These are phyloP conservation scores for Aspergillus brasiliensis DNA, from an alignment of 2,329 filamentous ascomycete species.

Conservation along the genomic window DNA sequence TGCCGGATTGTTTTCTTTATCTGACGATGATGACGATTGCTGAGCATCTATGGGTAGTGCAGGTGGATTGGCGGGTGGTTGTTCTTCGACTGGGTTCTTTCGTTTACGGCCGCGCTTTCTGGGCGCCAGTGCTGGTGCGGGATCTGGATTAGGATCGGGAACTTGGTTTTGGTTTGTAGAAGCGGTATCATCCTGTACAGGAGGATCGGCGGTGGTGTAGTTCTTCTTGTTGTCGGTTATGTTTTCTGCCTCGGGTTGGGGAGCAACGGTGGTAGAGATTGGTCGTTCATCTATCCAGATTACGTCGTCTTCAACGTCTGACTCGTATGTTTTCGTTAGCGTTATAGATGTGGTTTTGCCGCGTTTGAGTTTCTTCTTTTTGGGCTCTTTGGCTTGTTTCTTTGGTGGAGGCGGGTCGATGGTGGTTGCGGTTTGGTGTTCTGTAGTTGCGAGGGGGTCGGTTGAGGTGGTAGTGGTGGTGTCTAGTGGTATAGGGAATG, in stretches of 20 bases:
- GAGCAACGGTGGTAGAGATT: constrained; percentile 10
- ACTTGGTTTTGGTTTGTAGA: neutral
- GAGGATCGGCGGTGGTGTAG: neutral
- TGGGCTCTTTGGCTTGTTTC: constrained; percentile 30
- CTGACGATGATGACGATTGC: constrained; percentile 12
- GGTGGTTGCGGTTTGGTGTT: neutral
- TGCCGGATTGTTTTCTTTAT: neutral
- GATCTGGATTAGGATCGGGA: neutral
- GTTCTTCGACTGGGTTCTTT: constrained; percentile 36
- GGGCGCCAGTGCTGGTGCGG: constrained; percentile 23
- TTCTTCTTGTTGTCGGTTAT: neutral
- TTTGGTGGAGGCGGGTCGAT: neutral
- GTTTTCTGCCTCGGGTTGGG: neutral
- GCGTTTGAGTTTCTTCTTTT: constrained; percentile 49
- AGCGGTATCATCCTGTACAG: neutral
- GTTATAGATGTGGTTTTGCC: constrained; percentile 44
- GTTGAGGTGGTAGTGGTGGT: neutral
- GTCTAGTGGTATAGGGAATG: neutral
- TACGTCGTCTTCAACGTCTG: constrained; percentile 43
- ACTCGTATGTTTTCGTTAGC: constrained; percentile 30
- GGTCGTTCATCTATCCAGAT: constrained; percentile 43
- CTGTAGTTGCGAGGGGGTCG: neutral
- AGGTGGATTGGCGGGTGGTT: neutral
- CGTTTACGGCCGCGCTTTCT: constrained; percentile 50
- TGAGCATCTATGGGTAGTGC: constrained; percentile 16